A percentile compares a stretch with the other conserved stretches of the same genome.
Conservation (phyloP, 352 stramenopile genomes). For the Blastocystis sp. region DNA sequence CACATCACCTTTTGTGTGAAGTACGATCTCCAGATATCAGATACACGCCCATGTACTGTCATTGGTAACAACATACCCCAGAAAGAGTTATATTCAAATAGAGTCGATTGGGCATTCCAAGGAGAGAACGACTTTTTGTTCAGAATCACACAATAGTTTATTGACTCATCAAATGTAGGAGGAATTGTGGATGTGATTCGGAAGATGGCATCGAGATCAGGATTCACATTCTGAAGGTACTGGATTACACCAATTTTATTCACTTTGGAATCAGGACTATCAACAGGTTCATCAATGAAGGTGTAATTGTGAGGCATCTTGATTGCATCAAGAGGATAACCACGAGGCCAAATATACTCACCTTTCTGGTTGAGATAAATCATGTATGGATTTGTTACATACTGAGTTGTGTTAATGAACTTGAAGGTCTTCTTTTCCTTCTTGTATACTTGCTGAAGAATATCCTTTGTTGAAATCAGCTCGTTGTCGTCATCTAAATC, state of each 20-base stretch:
- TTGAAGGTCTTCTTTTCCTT: conserved; percentile 30
- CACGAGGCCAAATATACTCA: conserved; percentile 62
- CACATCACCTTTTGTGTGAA: conserved; percentile 51
- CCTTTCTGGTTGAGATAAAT: conserved; percentile 25
- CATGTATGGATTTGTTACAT: conserved; percentile 55
- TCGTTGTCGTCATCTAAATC: conserved; percentile 62
- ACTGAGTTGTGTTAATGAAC: conserved; percentile 37
- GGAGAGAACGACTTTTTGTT: conserved; percentile 43
- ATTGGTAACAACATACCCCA: conserved; percentile 56
- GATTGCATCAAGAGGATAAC: conserved; percentile 55
- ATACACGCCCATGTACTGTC: conserved; percentile 45
- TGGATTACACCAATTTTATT: conserved; percentile 46
- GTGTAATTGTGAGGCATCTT: conserved; percentile 43
- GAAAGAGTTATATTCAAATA: conserved; percentile 50
- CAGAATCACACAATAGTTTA: conserved; percentile 46
- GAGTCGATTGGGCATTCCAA: conserved; percentile 54
- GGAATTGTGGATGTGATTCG: conserved; percentile 55
- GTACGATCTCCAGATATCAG: conserved; percentile 58
- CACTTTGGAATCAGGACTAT: not conserved
- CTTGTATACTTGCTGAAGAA: conserved; percentile 13
- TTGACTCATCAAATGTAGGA: conserved; percentile 19
- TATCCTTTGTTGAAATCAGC: conserved; percentile 53
- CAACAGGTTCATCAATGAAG: not conserved
- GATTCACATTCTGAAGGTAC: conserved; percentile 59
- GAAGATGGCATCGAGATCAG: conserved; percentile 59